phyloP scores from a whole-genome alignment of 768 basidiomycete species.

The Boletus rufocinnamomeus region DNA sequence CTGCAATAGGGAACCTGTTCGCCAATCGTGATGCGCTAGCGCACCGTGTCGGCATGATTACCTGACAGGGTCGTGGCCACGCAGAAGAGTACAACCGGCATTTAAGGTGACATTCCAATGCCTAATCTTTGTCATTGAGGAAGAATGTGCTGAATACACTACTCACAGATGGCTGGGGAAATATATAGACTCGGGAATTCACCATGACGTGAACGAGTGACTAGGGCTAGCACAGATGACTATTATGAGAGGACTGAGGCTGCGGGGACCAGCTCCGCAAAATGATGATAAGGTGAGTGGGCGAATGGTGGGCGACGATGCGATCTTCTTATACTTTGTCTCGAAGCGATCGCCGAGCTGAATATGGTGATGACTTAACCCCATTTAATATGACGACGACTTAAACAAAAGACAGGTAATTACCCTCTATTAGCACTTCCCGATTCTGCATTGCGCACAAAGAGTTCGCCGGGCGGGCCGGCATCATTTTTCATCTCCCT shows the following conservation, averaged over 20 bases:
- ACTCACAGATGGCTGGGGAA: not conserved
- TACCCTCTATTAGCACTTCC: too few relatives aligned
- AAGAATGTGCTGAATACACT: not conserved
- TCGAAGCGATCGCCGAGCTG: too few relatives aligned
- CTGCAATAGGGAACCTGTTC: conserved; percentile 2
- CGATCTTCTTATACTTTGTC: too few relatives aligned
- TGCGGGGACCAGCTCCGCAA: not conserved
- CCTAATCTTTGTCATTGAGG: not conserved
- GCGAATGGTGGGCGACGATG: not conserved
- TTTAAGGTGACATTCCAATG: not conserved
- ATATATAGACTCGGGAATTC: not conserved
- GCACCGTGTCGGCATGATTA: conserved; percentile 1
- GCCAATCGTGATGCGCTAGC: not conserved
- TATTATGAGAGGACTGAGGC: not conserved
- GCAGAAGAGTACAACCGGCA: conserved; percentile 6
- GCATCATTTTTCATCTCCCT: too few relatives aligned
- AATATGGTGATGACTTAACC: too few relatives aligned
- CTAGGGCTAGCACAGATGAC: not conserved
- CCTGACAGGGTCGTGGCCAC: conserved; percentile 1
- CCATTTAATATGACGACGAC: not conserved
- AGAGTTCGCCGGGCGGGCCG: too few relatives aligned
- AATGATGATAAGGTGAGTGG: not conserved
- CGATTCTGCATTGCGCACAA: too few relatives aligned
- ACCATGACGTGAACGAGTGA: not conserved
- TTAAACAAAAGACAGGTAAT: not conserved